phyloP scores from a whole-genome alignment of 1,284 basidiomycete species.

The Puccinia coronata region DNA sequence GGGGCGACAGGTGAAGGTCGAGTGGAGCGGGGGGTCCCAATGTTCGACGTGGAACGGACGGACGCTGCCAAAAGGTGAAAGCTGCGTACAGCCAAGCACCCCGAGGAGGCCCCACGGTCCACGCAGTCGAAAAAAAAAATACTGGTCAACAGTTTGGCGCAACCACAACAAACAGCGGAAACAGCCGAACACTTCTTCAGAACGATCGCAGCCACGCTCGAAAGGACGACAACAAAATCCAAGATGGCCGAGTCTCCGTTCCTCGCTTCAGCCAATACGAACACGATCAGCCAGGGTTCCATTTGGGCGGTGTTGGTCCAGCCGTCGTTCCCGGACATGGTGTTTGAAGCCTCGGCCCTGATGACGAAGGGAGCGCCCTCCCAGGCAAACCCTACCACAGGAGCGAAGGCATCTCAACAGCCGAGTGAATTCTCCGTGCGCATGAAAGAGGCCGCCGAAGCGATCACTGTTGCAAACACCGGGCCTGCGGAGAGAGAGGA shows the following conservation, averaged over 20 bases:
- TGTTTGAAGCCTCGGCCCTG: slow-evolving; percentile 41
- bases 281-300: slow-evolving; percentile 39
- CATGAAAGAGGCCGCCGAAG: slow-evolving; percentile 42
- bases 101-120: too few species aligned
- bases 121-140: too few species aligned
- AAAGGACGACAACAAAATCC: neutral
- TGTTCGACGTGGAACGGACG: too few species aligned
- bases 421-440: slow-evolving; percentile 35
- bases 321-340: slow-evolving; percentile 43
- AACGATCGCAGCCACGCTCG: neutral
- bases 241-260: slow-evolving; percentile 45
- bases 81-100: too few species aligned
- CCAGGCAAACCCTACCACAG: slow-evolving; percentile 23
- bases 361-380: slow-evolving; percentile 36
- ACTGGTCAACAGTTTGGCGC: too few species aligned
- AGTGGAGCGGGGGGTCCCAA: too few species aligned
- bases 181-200: neutral
- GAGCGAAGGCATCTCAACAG: slow-evolving; percentile 22
- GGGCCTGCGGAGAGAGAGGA: slow-evolving; percentile 6
- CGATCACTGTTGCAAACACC: neutral
- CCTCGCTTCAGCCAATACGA: slow-evolving; percentile 29
- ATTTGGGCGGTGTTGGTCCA: slow-evolving; percentile 47
- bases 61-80: too few species aligned
- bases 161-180: too few species aligned
- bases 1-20: too few species aligned